phyloP scores from a whole-genome alignment of 1,139 yeast genomes.

The Nematodospora anomalae region DNA sequence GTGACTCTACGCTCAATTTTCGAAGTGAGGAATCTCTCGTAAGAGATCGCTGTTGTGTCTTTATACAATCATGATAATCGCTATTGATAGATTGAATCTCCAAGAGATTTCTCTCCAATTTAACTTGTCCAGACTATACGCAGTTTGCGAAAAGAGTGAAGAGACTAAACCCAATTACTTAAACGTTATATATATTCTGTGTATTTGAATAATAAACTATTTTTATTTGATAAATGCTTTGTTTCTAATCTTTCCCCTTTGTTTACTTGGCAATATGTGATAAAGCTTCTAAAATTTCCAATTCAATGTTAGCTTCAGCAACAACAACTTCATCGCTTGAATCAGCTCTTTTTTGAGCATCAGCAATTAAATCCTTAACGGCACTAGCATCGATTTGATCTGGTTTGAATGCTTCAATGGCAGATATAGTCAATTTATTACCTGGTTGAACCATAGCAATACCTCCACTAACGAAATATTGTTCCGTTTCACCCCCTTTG shows the following conservation, averaged over 20 bases:
- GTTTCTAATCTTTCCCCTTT: background rate
- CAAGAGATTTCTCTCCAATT: no score
- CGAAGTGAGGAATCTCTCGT: no score
- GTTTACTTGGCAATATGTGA: constrained; percentile 80
- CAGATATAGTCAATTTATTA: constrained; percentile 85
- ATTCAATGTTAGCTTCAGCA: constrained; percentile 93
- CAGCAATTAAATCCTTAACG: constrained; percentile 79
- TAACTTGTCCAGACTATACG: no score
- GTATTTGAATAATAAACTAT: background rate
- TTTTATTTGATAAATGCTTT: background rate
- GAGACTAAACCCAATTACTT: no score
- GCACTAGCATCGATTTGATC: constrained; percentile 83
- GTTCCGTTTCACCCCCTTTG: constrained; percentile 68
- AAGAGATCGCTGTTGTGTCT: no score
- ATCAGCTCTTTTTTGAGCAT: constrained; percentile 89
- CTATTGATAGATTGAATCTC: no score
- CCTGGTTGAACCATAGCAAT: constrained; percentile 97
- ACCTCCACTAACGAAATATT: constrained; percentile 94
- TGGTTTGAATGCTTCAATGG: constrained; percentile 93
- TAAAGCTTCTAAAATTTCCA: constrained; percentile 95
- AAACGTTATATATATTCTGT: background rate
- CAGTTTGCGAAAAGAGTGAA: no score
- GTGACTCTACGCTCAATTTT: no score
- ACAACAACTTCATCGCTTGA: constrained; percentile 86
- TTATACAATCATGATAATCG: no score